Percentiles rank a stretch among this genome's conserved stretches.
phyloP scores from a whole-genome alignment of 2,329 filamentous ascomycete species.

The Berkeleyomyces rouxiae region DNA sequence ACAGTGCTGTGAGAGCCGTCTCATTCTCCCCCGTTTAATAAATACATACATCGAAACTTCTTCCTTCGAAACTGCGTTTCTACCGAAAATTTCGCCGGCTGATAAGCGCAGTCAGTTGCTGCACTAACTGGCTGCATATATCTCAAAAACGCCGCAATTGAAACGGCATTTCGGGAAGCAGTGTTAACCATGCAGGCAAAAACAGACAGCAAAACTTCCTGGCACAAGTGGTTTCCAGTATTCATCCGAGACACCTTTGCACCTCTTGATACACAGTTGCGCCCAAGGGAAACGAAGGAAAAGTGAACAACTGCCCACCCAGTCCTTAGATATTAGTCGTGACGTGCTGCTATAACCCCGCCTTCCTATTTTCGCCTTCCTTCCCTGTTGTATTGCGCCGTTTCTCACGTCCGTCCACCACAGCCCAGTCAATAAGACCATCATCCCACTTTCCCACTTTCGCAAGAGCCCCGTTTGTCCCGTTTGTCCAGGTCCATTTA shows the following conservation, averaged over 20 bases:
- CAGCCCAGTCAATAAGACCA: constrained; percentile 5
- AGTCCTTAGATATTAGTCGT: not conserved
- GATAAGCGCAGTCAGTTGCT: not conserved
- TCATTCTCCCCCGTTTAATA: not conserved
- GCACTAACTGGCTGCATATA: no score
- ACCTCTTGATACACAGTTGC: not conserved
- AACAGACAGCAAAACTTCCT: not conserved
- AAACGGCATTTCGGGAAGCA: not conserved
- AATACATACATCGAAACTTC: not conserved
- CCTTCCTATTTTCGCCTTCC: not conserved
- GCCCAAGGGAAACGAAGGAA: not conserved
- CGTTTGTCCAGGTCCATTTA: constrained; percentile 9
- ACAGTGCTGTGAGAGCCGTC: not conserved
- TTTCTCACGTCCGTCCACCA: constrained; percentile 1
- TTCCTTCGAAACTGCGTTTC: constrained; percentile 1
- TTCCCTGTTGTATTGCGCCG: not conserved
- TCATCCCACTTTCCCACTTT: not conserved
- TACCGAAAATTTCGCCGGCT: constrained; percentile 2
- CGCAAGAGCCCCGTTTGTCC: constrained; percentile 5
- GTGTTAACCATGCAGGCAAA: not conserved
- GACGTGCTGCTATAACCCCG: not conserved
- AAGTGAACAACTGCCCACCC: not conserved
- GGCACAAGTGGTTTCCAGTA: not conserved
- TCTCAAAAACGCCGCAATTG: not conserved
- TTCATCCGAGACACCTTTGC: not conserved